These are phyloP conservation scores for Populus hybrid DNA, from an alignment of 441 rosid genomes.

Conservation along the genomic window DNA sequence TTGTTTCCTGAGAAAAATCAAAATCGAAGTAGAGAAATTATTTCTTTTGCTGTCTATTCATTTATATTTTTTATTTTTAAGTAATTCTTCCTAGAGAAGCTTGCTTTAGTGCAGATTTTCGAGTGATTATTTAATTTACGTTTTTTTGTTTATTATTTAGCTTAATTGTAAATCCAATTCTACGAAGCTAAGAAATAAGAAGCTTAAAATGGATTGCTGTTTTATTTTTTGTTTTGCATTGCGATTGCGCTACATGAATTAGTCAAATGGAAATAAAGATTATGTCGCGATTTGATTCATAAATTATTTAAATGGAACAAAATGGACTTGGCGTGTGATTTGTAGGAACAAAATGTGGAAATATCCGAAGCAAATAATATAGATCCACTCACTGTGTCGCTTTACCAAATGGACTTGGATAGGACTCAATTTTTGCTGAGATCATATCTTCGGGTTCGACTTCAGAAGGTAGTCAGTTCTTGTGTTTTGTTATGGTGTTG, in stretches of 20 bases:
- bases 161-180: neutral
- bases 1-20: conserved; percentile 5
- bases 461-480: conserved; percentile 54
- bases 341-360: conserved; percentile 76
- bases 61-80: no score
- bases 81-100: neutral
- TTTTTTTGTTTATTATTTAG: no score
- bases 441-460: conserved; percentile 82
- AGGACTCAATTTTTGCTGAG: conserved; percentile 75
- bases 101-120: neutral
- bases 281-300: neutral
- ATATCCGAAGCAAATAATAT: conserved; percentile 39
- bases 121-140: neutral
- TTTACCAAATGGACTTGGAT: conserved; percentile 89
- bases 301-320: neutral
- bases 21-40: neutral
- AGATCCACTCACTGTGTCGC: conserved; percentile 69
- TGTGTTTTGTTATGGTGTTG: neutral
- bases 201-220: neutral
- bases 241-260: neutral
- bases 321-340: neutral
- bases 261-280: neutral
- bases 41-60: no score
- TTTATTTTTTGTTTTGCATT: no score
- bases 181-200: neutral